phyloP scores from a whole-genome alignment of 148 eudicot genomes.

The Persicaria maculosa region DNA sequence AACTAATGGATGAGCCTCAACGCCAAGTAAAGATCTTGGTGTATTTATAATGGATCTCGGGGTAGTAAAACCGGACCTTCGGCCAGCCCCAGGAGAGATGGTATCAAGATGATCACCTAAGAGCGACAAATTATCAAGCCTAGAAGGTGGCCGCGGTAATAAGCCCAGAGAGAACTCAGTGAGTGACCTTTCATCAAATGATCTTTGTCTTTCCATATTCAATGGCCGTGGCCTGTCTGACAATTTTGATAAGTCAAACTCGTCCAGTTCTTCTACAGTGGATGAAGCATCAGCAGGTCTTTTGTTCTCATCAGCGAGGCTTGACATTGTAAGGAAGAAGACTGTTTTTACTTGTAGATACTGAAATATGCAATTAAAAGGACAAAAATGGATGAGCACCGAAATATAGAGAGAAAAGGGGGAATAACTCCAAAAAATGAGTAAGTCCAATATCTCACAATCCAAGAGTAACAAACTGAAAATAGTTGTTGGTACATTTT shows the following conservation, averaged over 20 bases:
- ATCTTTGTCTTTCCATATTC: constrained; percentile 68
- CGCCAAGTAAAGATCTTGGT: constrained; percentile 54
- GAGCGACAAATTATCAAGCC: constrained; percentile 10
- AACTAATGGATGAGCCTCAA: constrained; percentile 65
- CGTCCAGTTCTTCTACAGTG: constrained; percentile 37
- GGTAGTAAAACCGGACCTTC: constrained; percentile 60
- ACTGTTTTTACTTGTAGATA: not conserved
- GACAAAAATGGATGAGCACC: not conserved
- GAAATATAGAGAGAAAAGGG: not conserved
- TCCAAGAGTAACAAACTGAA: not conserved
- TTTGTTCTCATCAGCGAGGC: constrained; percentile 20
- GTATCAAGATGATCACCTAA: constrained; percentile 37
- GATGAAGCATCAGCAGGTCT: constrained; percentile 23
- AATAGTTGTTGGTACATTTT: not conserved
- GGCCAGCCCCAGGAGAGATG: constrained; percentile 33
- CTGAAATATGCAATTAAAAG: not conserved
- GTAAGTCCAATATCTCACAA: not conserved
- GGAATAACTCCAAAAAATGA: not conserved
- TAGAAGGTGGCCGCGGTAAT: constrained; percentile 45
- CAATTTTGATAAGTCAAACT: constrained; percentile 55
- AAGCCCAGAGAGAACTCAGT: constrained; percentile 35
- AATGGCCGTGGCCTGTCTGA: constrained; percentile 42
- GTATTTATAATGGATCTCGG: constrained; percentile 34
- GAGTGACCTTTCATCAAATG: constrained; percentile 70
- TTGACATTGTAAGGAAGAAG: constrained; percentile 19